Conservation (phyloP, 495 filamentous ascomycete species). For the Neurospora sublineolata region DNA sequence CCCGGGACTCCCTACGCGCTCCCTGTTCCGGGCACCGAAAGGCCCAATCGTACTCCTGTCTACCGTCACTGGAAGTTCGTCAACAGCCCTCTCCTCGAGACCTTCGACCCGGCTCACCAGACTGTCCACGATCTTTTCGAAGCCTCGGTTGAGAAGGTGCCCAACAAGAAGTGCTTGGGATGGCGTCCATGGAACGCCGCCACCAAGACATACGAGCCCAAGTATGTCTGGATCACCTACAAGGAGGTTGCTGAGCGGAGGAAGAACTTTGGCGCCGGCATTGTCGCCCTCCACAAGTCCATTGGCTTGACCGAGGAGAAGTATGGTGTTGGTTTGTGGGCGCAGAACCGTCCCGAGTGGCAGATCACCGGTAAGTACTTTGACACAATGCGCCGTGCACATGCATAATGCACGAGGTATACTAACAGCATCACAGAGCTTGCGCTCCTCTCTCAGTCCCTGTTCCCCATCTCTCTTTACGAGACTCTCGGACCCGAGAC, state of each 20-base stretch:
- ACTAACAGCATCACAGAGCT: slow-evolving; percentile 49
- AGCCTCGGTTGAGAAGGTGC: slow-evolving; percentile 41
- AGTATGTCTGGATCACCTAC: slow-evolving; percentile 79
- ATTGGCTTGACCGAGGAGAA: slow-evolving; percentile 53
- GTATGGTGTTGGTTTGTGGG: slow-evolving; percentile 87
- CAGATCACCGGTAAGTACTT: slow-evolving; percentile 65
- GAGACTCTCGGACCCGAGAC: slow-evolving; percentile 86
- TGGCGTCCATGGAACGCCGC: slow-evolving; percentile 65
- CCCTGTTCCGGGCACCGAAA: slow-evolving; percentile 59
- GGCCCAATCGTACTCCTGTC: slow-evolving; percentile 57
- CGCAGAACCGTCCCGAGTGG: slow-evolving; percentile 94
- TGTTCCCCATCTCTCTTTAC: slow-evolving; percentile 90
- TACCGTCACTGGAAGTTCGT: slow-evolving; percentile 75
- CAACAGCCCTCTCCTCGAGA: slow-evolving; percentile 58
- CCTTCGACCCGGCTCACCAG: slow-evolving; percentile 57
- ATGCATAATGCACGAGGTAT: neutral
- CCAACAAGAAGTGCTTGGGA: slow-evolving; percentile 62
- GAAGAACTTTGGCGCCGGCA: slow-evolving; percentile 73
- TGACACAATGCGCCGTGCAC: neutral
- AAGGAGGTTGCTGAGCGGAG: slow-evolving; percentile 66
- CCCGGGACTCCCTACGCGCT: slow-evolving; percentile 52
- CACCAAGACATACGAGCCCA: slow-evolving; percentile 61
- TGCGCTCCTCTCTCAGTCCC: slow-evolving; percentile 75
- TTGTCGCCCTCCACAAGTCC: slow-evolving; percentile 70
- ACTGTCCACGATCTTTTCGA: slow-evolving; percentile 81